These are phyloP conservation scores for Sporothrix sp. DNA, from an alignment of 2,329 filamentous ascomycete genomes.

Conservation along the genomic window DNA sequence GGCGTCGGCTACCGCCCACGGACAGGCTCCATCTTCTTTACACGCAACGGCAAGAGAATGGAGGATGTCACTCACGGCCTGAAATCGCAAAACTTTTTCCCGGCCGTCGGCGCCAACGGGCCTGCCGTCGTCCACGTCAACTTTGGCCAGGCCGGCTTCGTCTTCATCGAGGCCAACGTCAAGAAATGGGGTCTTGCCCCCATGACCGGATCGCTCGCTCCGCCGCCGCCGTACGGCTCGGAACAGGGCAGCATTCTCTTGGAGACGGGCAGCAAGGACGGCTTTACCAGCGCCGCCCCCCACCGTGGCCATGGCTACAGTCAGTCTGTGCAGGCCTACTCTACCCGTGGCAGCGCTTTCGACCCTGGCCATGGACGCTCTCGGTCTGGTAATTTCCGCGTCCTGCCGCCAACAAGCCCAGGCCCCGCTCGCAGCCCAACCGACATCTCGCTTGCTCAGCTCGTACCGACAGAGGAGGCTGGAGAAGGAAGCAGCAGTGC, in stretches of 20 bases:
- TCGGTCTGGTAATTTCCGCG: constrained; percentile 67
- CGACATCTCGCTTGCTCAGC: constrained; percentile 85
- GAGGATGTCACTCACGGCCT: constrained; percentile 90
- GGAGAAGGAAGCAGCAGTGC: constrained; percentile 53
- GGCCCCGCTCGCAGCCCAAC: constrained; percentile 86
- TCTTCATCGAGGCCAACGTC: constrained; percentile 98
- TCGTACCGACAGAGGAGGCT: constrained; percentile 61
- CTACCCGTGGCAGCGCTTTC: constrained; percentile 30
- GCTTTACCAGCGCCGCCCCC: constrained; percentile 33
- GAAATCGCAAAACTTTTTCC: constrained; percentile 95
- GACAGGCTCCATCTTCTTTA: constrained; percentile 94
- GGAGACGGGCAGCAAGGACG: constrained; percentile 66
- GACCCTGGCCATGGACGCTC: constrained; percentile 62
- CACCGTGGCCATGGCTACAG: constrained; percentile 32
- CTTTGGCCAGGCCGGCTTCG: constrained; percentile 94
- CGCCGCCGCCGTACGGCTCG: constrained; percentile 90
- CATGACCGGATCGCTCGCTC: constrained; percentile 88
- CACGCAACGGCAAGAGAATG: constrained; percentile 92
- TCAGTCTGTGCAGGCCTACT: constrained; percentile 37
- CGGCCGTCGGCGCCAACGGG: constrained; percentile 90
- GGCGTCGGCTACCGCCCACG: constrained; percentile 91
- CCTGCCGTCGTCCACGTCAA: constrained; percentile 92
- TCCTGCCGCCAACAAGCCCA: constrained; percentile 69
- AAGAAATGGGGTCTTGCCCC: constrained; percentile 99
- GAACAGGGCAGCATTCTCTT: constrained; percentile 94